phyloP scores from a whole-genome alignment of 805 yeast genomes.

The Candida gorgasii region DNA sequence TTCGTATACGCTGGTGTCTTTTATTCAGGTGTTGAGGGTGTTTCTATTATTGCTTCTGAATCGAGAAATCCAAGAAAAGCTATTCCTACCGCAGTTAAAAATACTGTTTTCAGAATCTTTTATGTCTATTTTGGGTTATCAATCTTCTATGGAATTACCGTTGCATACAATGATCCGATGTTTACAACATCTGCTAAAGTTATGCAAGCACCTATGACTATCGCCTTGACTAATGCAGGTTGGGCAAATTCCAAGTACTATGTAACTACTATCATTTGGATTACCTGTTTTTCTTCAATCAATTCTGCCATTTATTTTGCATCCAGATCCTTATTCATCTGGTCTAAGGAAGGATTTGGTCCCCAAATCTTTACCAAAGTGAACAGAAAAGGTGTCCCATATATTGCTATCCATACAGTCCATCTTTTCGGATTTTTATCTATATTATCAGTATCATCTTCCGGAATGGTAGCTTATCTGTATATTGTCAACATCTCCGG shows the following conservation, averaged over 20 bases:
- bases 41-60: constrained; percentile 32
- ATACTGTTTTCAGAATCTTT: constrained; percentile 32
- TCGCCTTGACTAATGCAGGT: constrained; percentile 35
- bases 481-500: constrained; percentile 22
- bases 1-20: constrained; percentile 48
- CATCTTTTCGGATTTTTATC: constrained; percentile 22
- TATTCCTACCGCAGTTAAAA: constrained; percentile 29
- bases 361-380: constrained; percentile 34
- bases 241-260: constrained; percentile 35
- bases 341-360: constrained; percentile 39
- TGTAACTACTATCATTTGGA: constrained; percentile 39
- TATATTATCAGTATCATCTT: constrained; percentile 18
- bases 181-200: constrained; percentile 20
- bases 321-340: constrained; percentile 33
- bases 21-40: constrained; percentile 32
- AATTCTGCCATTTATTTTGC: constrained; percentile 31
- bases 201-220: constrained; percentile 38
- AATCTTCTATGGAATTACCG: constrained; percentile 33
- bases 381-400: constrained; percentile 35
- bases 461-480: constrained; percentile 19
- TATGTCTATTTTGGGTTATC: constrained; percentile 29
- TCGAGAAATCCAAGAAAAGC: constrained; percentile 32
- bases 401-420: constrained; percentile 22
- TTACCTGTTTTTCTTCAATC: constrained; percentile 43
- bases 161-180: constrained; percentile 32